Evolutionary conservation across 2,329 filamentous ascomycete genomes (phyloP).

Genomic region (Colletotrichum destructivum): DNA sequence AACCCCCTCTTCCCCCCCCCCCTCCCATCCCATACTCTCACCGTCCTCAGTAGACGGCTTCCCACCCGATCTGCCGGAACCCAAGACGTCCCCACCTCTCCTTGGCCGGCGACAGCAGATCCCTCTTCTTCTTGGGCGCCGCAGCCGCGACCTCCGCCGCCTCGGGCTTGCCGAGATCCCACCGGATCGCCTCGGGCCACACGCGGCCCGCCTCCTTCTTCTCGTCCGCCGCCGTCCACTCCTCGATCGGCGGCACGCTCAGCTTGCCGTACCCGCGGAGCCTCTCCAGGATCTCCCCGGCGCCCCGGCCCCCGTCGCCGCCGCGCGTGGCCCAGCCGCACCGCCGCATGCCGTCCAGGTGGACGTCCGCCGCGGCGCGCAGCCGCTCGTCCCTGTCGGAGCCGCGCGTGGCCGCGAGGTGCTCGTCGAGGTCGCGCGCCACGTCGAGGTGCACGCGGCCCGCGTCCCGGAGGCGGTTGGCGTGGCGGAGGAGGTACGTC

Average conservation of each 20-base stretch:
- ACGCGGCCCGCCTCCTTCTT: constrained; percentile 44
- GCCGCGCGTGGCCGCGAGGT: constrained; percentile 24
- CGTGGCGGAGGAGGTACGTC: constrained; percentile 47
- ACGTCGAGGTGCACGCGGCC: constrained; percentile 50
- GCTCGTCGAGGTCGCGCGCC: constrained; percentile 46
- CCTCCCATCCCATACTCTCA: neutral
- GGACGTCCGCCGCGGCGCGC: constrained; percentile 42
- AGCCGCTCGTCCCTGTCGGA: constrained; percentile 42
- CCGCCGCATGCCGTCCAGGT: constrained; percentile 45
- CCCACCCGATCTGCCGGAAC: constrained; percentile 8
- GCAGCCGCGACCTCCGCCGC: constrained; percentile 30
- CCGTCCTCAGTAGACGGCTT: neutral
- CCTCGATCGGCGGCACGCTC: constrained; percentile 39
- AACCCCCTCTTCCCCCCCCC: too few relatives aligned
- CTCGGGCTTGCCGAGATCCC: constrained; percentile 38
- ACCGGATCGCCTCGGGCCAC: constrained; percentile 38
- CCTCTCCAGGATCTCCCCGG: constrained; percentile 32
- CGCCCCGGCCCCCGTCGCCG: constrained; percentile 32
- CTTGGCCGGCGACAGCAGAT: constrained; percentile 44
- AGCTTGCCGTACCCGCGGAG: constrained; percentile 44
- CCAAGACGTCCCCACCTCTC: constrained; percentile 44
- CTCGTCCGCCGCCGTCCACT: constrained; percentile 41
- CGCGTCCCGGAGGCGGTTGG: constrained; percentile 48
- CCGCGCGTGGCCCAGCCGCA: constrained; percentile 44
- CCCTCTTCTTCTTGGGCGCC: constrained; percentile 32